Conservation (phyloP, 352 stramenopile species). For the Globisporangium apiculatum region DNA sequence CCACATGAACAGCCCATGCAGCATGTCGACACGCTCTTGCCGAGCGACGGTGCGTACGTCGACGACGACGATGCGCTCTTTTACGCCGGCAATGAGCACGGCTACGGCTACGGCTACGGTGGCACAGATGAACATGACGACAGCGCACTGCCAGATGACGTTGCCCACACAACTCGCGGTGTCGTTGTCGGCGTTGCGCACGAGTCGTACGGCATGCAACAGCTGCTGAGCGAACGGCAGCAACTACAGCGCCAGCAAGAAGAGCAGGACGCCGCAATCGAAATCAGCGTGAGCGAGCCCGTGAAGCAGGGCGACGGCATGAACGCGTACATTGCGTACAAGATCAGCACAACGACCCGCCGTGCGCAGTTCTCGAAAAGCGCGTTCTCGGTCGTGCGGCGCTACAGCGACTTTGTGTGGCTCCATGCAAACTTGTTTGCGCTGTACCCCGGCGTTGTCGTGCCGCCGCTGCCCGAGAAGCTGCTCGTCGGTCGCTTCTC, state of each 20-base stretch:
- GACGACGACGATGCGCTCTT: constrained; percentile 15
- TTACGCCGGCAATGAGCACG: constrained; percentile 11
- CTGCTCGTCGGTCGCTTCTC: constrained; percentile 92
- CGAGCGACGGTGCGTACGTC: background rate
- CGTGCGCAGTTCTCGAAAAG: constrained; percentile 79
- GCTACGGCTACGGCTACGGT: constrained; percentile 13
- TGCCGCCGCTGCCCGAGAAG: constrained; percentile 95
- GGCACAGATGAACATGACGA: background rate
- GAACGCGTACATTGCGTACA: constrained; percentile 98
- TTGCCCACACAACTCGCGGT: background rate
- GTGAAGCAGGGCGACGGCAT: constrained; percentile 96
- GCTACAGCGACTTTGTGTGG: constrained; percentile 96
- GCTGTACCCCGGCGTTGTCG: constrained; percentile 87
- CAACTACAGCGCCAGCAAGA: constrained; percentile 5
- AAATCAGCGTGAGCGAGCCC: constrained; percentile 91
- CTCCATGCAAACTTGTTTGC: constrained; percentile 85
- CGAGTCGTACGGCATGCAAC: constrained; percentile 10
- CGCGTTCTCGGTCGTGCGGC: constrained; percentile 88
- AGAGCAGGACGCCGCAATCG: constrained; percentile 29
- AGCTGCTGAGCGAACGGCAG: constrained; percentile 10
- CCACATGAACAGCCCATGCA: background rate
- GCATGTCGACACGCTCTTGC: constrained; percentile 8
- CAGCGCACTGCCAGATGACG: background rate
- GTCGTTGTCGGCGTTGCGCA: constrained; percentile 7
- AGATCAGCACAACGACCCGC: constrained; percentile 80